Conservation (phyloP, 2,329 filamentous ascomycete species). For the Drechslerella coelobrocha region DNA sequence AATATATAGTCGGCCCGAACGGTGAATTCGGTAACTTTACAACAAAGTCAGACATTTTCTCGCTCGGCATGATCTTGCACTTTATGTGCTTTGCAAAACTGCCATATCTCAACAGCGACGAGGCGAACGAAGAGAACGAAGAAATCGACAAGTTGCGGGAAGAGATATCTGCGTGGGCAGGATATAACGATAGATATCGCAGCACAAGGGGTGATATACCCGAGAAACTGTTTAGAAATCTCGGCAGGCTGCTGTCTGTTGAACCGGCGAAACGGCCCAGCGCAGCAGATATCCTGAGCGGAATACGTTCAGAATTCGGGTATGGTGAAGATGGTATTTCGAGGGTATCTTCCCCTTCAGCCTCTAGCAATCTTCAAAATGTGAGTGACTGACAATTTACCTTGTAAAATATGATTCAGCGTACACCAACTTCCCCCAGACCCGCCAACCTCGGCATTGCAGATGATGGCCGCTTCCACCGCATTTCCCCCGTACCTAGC, state of each 20-base stretch:
- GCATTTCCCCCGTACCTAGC: constrained; percentile 42
- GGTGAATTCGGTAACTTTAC: constrained; percentile 91
- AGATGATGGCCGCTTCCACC: constrained; percentile 41
- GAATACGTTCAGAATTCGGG: constrained; percentile 38
- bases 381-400: neutral
- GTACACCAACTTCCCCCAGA: constrained; percentile 39
- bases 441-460: constrained; percentile 26
- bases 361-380: neutral
- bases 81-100: constrained; percentile 94
- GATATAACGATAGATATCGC: constrained; percentile 76
- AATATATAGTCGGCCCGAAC: constrained; percentile 61
- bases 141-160: constrained; percentile 82
- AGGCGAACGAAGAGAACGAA: constrained; percentile 87
- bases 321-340: constrained; percentile 43
- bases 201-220: constrained; percentile 33
- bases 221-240: constrained; percentile 30
- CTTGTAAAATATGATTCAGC: constrained; percentile 12
- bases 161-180: constrained; percentile 86
- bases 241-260: constrained; percentile 31
- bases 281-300: constrained; percentile 38
- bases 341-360: constrained; percentile 22
- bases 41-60: constrained; percentile 97
- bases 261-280: constrained; percentile 40
- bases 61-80: constrained; percentile 95
- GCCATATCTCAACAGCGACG: constrained; percentile 83